Conservation (phyloP, 257 asterid genomes). For the Asclepias syriaca region DNA sequence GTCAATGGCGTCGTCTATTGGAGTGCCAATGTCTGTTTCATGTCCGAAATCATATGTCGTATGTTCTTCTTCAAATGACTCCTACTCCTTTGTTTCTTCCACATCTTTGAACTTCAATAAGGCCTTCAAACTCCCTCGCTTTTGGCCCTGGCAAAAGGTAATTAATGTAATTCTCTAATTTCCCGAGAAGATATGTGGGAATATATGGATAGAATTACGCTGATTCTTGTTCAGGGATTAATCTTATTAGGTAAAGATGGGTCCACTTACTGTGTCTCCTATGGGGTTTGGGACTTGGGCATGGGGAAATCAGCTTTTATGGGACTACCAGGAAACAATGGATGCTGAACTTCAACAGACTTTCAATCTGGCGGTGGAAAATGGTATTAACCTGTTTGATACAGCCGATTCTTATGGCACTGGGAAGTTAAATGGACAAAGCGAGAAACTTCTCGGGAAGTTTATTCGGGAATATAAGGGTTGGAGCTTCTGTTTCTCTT, state of each 20-base stretch:
- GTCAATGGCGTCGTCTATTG: conserved; percentile 41
- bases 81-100: conserved; percentile 34
- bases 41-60: conserved; percentile 31
- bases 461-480: conserved; percentile 62
- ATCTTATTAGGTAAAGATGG: conserved; percentile 61
- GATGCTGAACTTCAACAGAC: conserved; percentile 75
- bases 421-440: conserved; percentile 76
- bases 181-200: not conserved
- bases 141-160: conserved; percentile 98
- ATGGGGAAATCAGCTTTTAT: conserved; percentile 93
- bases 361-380: conserved; percentile 73
- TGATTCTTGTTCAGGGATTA: conserved; percentile 4
- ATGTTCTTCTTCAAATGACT: conserved; percentile 37
- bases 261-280: conserved; percentile 76
- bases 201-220: not conserved
- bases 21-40: conserved; percentile 13
- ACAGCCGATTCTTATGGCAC: conserved; percentile 99
- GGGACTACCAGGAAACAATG: conserved; percentile 95
- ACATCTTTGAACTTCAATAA: conserved; percentile 36
- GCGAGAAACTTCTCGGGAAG: conserved; percentile 92
- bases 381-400: conserved; percentile 80
- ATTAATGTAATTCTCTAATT: not conserved
- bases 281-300: conserved; percentile 99
- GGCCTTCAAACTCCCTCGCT: conserved; percentile 63
- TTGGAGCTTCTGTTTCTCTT: not conserved